A percentile compares a stretch with the other conserved stretches of the same genome.
Evolutionary conservation across 768 basidiomycete genomes (phyloP).

Genomic region (Peribolospora baueri): DNA sequence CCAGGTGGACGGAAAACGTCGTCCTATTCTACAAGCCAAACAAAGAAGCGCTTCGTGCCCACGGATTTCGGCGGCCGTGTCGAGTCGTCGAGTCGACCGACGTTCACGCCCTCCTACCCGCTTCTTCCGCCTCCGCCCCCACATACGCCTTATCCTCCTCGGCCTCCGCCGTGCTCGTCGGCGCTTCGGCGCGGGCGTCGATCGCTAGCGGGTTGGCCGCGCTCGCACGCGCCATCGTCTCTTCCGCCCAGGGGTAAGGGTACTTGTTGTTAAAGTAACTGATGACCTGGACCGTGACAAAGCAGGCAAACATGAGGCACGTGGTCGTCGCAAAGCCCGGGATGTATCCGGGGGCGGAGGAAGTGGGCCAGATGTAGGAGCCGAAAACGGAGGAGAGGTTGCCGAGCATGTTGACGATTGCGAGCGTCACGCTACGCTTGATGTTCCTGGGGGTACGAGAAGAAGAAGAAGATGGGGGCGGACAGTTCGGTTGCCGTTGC

Average conservation of each 20-base stretch:
- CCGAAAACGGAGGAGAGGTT: slow-evolving; percentile 17
- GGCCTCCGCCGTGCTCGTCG: no score
- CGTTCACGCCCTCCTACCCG: no score
- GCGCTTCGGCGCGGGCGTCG: no score
- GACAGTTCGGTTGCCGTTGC: not conserved
- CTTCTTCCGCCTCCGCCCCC: no score
- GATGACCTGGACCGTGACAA: slow-evolving; percentile 4
- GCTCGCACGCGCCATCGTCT: not conserved
- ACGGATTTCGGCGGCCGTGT: no score
- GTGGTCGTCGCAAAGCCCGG: slow-evolving; percentile 16
- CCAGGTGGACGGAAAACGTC: no score
- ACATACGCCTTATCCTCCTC: no score
- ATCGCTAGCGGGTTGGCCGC: no score
- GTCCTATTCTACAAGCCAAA: no score
- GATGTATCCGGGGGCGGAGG: slow-evolving; percentile 14
- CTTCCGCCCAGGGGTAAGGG: not conserved
- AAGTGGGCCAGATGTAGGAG: slow-evolving; percentile 19
- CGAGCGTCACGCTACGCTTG: slow-evolving; percentile 18
- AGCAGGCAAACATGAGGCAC: slow-evolving; percentile 13
- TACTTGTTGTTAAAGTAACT: slow-evolving; percentile 3
- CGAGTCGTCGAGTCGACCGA: no score
- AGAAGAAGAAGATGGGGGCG: slow-evolving; percentile 13
- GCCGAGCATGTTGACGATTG: slow-evolving; percentile 18
- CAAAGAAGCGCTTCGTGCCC: no score
- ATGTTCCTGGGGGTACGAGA: slow-evolving; percentile 4